A percentile compares a stretch with the other conserved stretches of the same genome.
phyloP scores from a whole-genome alignment of 441 rosid genomes.

The Eruca vesicaria region DNA sequence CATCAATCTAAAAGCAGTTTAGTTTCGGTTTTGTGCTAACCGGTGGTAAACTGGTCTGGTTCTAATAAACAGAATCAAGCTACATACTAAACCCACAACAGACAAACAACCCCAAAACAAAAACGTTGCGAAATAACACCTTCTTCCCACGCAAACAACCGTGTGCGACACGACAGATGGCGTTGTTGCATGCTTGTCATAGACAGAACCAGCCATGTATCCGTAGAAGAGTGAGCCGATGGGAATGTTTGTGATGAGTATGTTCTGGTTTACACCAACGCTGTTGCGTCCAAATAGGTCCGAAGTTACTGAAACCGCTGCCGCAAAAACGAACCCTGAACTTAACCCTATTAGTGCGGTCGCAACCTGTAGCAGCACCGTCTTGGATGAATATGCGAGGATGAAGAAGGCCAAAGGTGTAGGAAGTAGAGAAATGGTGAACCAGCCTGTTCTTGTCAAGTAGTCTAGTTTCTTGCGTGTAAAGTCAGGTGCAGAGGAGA shows the following conservation, averaged over 20 bases:
- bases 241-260: slow-evolving; percentile 84
- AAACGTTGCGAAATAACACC: slow-evolving; percentile 66
- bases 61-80: slow-evolving; percentile 58
- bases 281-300: slow-evolving; percentile 88
- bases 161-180: slow-evolving; percentile 33
- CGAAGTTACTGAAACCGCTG: slow-evolving; percentile 79
- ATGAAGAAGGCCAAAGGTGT: slow-evolving; percentile 66
- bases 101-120: slow-evolving; percentile 69
- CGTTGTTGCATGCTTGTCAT: slow-evolving; percentile 58
- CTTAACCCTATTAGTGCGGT: slow-evolving; percentile 61
- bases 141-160: slow-evolving; percentile 68
- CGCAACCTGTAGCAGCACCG: slow-evolving; percentile 31
- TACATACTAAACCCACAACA: slow-evolving; percentile 52
- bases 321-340: slow-evolving; percentile 74
- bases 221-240: slow-evolving; percentile 82
- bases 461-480: slow-evolving; percentile 57
- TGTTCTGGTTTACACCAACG: slow-evolving; percentile 79
- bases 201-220: slow-evolving; percentile 68
- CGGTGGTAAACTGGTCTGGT: slow-evolving; percentile 63
- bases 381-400: slow-evolving; percentile 53
- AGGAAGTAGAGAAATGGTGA: slow-evolving; percentile 61
- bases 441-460: slow-evolving; percentile 85
- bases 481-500: slow-evolving; percentile 83
- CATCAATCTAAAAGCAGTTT: slow-evolving; percentile 2
- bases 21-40: slow-evolving; percentile 37